These are phyloP conservation scores for Rhodotorula sp. DNA, from an alignment of 1,284 basidiomycete species.

Conservation along the genomic window DNA sequence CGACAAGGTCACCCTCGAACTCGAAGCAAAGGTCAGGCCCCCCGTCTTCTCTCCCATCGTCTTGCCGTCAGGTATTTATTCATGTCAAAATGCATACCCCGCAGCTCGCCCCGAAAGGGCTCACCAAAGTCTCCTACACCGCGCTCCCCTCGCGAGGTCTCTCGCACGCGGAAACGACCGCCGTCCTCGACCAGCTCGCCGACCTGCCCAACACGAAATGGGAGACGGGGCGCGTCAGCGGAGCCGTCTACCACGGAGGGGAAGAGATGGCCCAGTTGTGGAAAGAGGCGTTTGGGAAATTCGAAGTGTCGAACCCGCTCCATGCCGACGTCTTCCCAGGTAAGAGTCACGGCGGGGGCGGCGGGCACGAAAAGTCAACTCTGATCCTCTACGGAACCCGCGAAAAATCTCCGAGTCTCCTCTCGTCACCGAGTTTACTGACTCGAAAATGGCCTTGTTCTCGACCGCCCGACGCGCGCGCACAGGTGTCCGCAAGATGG, in stretches of 20 bases:
- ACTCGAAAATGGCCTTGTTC: no score
- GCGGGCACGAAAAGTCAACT: no score
- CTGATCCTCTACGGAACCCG: no score
- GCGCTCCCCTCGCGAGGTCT: slow-evolving; percentile 68
- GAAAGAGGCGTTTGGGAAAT: slow-evolving; percentile 51
- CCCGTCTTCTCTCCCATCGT: not conserved
- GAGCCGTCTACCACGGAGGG: slow-evolving; percentile 60
- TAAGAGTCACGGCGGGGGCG: slow-evolving; percentile 1
- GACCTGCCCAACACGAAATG: slow-evolving; percentile 58
- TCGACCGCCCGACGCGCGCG: no score
- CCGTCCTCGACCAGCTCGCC: slow-evolving; percentile 78
- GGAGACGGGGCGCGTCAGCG: slow-evolving; percentile 72
- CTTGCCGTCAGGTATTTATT: not conserved
- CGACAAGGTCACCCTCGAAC: slow-evolving; percentile 52
- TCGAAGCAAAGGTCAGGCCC: slow-evolving; percentile 33
- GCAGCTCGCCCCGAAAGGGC: slow-evolving; percentile 65
- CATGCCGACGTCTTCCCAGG: slow-evolving; percentile 89
- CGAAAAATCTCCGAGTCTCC: no score
- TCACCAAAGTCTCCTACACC: slow-evolving; percentile 63
- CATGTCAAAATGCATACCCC: slow-evolving; percentile 54
- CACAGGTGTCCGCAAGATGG: slow-evolving; percentile 86
- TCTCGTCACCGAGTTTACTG: no score
- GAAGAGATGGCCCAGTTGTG: slow-evolving; percentile 65
- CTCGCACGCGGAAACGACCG: slow-evolving; percentile 70
- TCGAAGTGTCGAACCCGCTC: slow-evolving; percentile 74